Conservation (phyloP, 768 basidiomycete genomes). For the Podaxis sp. region DNA sequence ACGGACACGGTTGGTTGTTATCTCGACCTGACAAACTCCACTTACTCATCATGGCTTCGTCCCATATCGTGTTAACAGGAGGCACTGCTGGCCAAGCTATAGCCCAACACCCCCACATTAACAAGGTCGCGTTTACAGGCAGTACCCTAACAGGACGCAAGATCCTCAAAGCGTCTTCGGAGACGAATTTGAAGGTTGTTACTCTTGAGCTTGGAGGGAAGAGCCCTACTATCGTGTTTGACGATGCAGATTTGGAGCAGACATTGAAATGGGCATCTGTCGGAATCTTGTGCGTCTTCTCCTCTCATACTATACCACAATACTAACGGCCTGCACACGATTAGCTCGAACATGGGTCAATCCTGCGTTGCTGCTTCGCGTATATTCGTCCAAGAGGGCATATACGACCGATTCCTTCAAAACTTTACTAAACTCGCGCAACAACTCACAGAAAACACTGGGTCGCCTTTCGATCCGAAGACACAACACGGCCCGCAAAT, state of each 20-base stretch:
- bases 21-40: neutral
- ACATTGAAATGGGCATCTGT: conserved; percentile 65
- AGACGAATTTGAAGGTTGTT: conserved; percentile 74
- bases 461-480: conserved; percentile 60
- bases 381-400: conserved; percentile 74
- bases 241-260: conserved; percentile 62
- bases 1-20: conserved; percentile 14
- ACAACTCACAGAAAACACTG: conserved; percentile 49
- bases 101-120: conserved; percentile 58
- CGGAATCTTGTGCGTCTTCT: conserved; percentile 54
- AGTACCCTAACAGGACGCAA: conserved; percentile 70
- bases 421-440: conserved; percentile 51
- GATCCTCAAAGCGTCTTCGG: conserved; percentile 69
- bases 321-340: neutral
- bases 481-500: conserved; percentile 73
- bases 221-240: conserved; percentile 62
- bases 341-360: conserved; percentile 50
- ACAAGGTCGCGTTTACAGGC: conserved; percentile 81
- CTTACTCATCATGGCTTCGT: neutral
- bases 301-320: neutral
- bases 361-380: conserved; percentile 82
- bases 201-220: conserved; percentile 77
- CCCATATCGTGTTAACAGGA: conserved; percentile 19
- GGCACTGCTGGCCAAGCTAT: conserved; percentile 72
- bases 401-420: conserved; percentile 77